Evolutionary conservation across 2,329 filamentous ascomycete genomes (phyloP).

Genomic region (Neoarthrinium moseri): DNA sequence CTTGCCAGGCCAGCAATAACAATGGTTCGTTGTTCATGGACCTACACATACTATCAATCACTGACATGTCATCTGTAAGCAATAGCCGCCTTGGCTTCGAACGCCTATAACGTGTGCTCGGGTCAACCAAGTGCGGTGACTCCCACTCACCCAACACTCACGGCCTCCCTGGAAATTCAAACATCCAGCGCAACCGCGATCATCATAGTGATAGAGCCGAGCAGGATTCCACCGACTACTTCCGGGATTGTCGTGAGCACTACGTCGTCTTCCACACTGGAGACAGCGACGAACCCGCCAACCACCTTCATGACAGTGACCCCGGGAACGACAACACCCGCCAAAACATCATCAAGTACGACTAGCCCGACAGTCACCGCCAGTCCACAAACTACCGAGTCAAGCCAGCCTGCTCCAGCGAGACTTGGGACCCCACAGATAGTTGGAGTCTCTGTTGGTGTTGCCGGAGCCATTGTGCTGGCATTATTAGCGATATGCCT

Average conservation of each 20-base stretch:
- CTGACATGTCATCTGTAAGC: too few relatives aligned
- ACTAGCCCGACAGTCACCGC: conserved; percentile 8
- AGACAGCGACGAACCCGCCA: conserved; percentile 11
- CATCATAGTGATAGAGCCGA: conserved; percentile 12
- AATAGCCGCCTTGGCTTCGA: conserved; percentile 39
- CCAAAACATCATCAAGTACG: conserved; percentile 6
- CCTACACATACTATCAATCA: too few relatives aligned
- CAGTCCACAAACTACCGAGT: conserved; percentile 9
- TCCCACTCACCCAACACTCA: conserved; percentile 58
- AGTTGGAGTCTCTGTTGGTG: conserved; percentile 57
- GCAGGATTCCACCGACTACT: neutral
- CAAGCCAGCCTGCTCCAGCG: conserved; percentile 14
- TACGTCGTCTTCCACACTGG: conserved; percentile 2
- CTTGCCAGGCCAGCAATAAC: too few relatives aligned
- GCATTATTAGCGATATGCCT: conserved; percentile 47
- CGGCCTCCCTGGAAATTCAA: conserved; percentile 51
- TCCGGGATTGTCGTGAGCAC: neutral
- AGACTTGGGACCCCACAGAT: conserved; percentile 45
- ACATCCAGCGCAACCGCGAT: conserved; percentile 25
- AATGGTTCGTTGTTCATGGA: too few relatives aligned
- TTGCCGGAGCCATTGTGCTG: conserved; percentile 46
- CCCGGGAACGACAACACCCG: conserved; percentile 10
- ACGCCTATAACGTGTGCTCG: conserved; percentile 59
- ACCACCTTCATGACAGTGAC: conserved; percentile 10
- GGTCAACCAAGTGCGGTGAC: conserved; percentile 46